Evolutionary conservation across 2,329 filamentous ascomycete species (phyloP).

Genomic region (Colletotrichum sojae): DNA sequence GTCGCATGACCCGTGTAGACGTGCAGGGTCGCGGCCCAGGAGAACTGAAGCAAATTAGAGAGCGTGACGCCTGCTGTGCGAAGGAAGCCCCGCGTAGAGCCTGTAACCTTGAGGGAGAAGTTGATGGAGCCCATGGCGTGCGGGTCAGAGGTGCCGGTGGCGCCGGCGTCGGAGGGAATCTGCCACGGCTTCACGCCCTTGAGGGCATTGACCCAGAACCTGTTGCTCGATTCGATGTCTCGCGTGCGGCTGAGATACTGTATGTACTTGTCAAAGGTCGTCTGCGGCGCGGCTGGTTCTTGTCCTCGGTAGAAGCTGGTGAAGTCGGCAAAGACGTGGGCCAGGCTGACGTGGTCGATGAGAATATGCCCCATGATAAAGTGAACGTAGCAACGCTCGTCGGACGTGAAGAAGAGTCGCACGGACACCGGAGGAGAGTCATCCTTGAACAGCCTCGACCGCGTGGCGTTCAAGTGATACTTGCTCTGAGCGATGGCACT

Average conservation of each 20-base stretch:
- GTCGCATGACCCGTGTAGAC: slow-evolving; percentile 4
- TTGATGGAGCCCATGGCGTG: neutral
- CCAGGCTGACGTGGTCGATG: slow-evolving; percentile 35
- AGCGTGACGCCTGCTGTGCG: slow-evolving; percentile 1
- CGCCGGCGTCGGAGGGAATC: neutral
- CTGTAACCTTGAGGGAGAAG: slow-evolving; percentile 3
- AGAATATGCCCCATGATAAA: slow-evolving; percentile 22
- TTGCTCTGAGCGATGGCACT: neutral
- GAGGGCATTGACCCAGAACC: slow-evolving; percentile 9
- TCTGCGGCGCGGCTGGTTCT: neutral
- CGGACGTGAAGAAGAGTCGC: neutral
- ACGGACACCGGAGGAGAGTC: slow-evolving; percentile 1
- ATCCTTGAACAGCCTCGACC: neutral
- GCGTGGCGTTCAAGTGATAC: slow-evolving; percentile 5
- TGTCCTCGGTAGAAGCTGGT: neutral
- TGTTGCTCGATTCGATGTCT: neutral
- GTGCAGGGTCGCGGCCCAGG: slow-evolving; percentile 18
- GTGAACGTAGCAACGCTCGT: neutral
- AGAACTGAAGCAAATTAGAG: slow-evolving; percentile 23
- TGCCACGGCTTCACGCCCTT: neutral
- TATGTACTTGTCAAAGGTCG: slow-evolving; percentile 1
- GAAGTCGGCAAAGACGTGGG: slow-evolving; percentile 21
- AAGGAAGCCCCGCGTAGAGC: neutral
- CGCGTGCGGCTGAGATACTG: neutral
- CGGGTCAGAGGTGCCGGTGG: neutral